A percentile compares a stretch with the other conserved stretches of the same genome.
phyloP scores from a whole-genome alignment of 2,329 filamentous ascomycete species.

The Xylariaceae sp. region DNA sequence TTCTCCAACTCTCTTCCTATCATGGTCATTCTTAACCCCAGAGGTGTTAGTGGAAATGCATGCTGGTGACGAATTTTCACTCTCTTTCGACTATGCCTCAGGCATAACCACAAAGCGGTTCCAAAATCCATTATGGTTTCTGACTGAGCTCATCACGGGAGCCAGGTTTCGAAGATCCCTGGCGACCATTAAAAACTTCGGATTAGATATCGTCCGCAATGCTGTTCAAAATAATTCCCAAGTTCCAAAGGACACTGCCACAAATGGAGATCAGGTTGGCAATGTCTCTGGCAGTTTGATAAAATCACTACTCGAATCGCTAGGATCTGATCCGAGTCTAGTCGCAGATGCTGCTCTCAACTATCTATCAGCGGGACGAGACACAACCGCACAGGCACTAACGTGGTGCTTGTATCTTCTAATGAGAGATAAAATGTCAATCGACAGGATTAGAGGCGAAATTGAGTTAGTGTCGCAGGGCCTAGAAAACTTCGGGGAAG shows the following conservation, averaged over 20 bases:
- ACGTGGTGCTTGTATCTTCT: constrained; percentile 63
- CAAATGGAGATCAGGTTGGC: constrained; percentile 4
- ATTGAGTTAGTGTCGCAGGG: no score
- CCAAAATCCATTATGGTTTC: constrained; percentile 60
- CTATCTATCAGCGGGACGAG: constrained; percentile 60
- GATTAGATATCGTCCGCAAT: constrained; percentile 52
- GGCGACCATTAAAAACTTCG: constrained; percentile 49
- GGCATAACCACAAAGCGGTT: constrained; percentile 58
- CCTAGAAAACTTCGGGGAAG: neutral
- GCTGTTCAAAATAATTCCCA: constrained; percentile 32
- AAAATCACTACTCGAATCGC: constrained; percentile 54
- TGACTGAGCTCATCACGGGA: constrained; percentile 54
- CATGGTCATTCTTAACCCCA: neutral
- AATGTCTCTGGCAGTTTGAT: constrained; percentile 46
- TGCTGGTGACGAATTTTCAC: constrained; percentile 55
- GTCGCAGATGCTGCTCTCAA: constrained; percentile 63
- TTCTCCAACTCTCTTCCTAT: neutral
- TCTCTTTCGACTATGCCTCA: constrained; percentile 60
- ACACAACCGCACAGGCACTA: constrained; percentile 61
- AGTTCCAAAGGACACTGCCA: constrained; percentile 1
- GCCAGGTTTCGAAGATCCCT: constrained; percentile 46
- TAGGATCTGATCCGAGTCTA: constrained; percentile 47
- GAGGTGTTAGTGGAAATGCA: constrained; percentile 64
- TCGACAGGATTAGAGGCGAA: constrained; percentile 42
- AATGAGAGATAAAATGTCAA: constrained; percentile 44